Base-by-base conservation (phyloP, 345 rosid species). In the Trapa incisa region DNA sequence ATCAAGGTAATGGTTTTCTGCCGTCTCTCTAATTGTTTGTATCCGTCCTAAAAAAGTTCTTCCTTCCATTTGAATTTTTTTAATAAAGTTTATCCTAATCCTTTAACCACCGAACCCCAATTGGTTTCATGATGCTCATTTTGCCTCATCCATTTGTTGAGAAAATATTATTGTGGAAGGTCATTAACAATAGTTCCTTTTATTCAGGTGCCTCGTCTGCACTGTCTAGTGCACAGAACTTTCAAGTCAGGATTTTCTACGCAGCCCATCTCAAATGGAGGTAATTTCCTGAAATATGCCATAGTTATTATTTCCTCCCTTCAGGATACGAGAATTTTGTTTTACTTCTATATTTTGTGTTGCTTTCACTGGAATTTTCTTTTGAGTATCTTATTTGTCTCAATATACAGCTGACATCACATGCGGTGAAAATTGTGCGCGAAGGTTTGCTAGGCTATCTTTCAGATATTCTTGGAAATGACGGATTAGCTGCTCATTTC, bases 221-320 rank as follows among this genome's bases (percentile, higher is more conserved):
- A 94, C 71, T 94, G 99, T 74, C 65, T 91, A 47, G 36, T 91
- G 70, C 88, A 86, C 70, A 81, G 86, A 89, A 85, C 97, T 94
- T 67, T 84, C 77, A 66, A 70, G 74, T 68, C 74, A 68, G 22
- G 88, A 94, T 75, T 89, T 86, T 73, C 78, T 94, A 66, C 78
- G 39, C 2, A 66, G 75, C 68, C 77, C 80, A 70, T 79, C 84
- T 14, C 52, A n/a, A 36, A 68, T 74, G 70, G 97, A 88, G 95
- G 98, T 83, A 64, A 78, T 74, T 67, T 73, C 13, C 61, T 47
- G 67, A 29, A 13, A 7, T 14, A 4, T 63, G 33, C 33, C 9
- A 16, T 1, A 9, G 32, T 41, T 6, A 16, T 64, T 64, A 33
- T 14, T 17, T 33, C 47, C 29, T 5, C 17, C 10, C 14, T 66